These are phyloP conservation scores for Claviceps humidiphila DNA, from an alignment of 2,329 filamentous ascomycete genomes.

Conservation along the genomic window DNA sequence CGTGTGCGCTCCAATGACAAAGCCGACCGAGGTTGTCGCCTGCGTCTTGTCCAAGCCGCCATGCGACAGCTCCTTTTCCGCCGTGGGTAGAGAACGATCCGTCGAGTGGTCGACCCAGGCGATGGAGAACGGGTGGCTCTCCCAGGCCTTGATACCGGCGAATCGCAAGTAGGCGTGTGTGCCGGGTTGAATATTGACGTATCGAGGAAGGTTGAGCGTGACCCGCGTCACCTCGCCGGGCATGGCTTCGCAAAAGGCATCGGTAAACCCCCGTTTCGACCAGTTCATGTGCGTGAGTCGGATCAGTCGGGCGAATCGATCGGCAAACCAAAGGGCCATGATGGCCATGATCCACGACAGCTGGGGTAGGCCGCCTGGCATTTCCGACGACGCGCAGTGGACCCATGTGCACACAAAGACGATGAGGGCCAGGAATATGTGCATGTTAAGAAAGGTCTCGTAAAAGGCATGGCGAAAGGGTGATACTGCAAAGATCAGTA, in stretches of 20 bases:
- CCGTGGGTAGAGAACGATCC: conserved; percentile 23
- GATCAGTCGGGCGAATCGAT: conserved; percentile 51
- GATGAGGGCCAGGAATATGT: conserved; percentile 62
- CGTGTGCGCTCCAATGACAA: conserved; percentile 76
- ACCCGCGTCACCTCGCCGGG: conserved; percentile 58
- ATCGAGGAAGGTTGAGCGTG: conserved; percentile 54
- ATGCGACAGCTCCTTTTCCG: conserved; percentile 27
- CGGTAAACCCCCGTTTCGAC: conserved; percentile 43
- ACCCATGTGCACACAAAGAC: conserved; percentile 61
- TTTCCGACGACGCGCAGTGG: conserved; percentile 56
- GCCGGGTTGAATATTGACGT: conserved; percentile 53
- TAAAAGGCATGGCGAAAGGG: conserved; percentile 89
- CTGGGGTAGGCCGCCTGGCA: conserved; percentile 50
- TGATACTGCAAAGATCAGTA: conserved; percentile 60
- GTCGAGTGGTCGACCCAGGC: conserved; percentile 54
- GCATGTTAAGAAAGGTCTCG: conserved; percentile 83
- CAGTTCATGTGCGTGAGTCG: conserved; percentile 55
- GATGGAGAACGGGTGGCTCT: conserved; percentile 67
- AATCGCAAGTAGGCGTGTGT: conserved; percentile 67
- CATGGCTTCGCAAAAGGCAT: conserved; percentile 53
- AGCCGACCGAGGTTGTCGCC: conserved; percentile 51
- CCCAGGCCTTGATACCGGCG: conserved; percentile 51
- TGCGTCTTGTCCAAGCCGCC: conserved; percentile 24
- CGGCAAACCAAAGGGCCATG: conserved; percentile 62
- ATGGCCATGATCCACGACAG: conserved; percentile 62